Evolutionary conservation across 441 rosid species (phyloP), one percentile per base, ranked within the genome.

Genomic region (Adansonia rubrostipa): DNA sequence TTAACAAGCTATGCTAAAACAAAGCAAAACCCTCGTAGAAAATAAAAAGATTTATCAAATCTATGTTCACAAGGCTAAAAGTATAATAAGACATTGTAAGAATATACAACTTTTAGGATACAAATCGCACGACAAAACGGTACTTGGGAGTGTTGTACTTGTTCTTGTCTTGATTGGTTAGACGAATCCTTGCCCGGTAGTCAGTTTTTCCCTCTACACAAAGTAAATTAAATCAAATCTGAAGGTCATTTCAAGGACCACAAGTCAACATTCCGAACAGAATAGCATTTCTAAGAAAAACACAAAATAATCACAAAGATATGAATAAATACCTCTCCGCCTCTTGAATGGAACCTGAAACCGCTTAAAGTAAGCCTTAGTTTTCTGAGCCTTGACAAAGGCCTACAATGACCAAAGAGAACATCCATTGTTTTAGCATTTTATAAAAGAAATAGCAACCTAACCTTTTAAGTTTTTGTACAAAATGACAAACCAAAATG

Each of bases 271-370:
- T 10, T 17, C 4, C 48, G 14, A 45, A 6, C 6, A 0, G 9
- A 58, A 19, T 3, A 14, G 0, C 48, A 56, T 24, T 15, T 15
- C 15, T 33, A 22, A 44, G 20, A n/a, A 10, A 11, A 44, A 4
- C 1, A 17, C 10, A 14, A 24, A 1, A 69, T n/a, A 64, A 70
- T 74, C 9, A 56, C 0, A 45, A 4, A 20, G 3, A 66, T 0
- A 33, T 2, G 24, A 7, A 24, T 1, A 53, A 57, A 64, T 84
- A 92, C 97, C 93, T 91, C 97, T 87, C 77, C 99, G 89, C 87
- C 98, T 91, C 93, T 91, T 95, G 77, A 69, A 95, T 78, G 92
- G 90, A 54, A 95, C 98, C 80, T 95, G 98, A 78, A 77, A 95
- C 77, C 98, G 89, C 97, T 93, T 95, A 80, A 76, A 95, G 84